Conservation (phyloP, 1,284 basidiomycete species). For the Austropuccinia psidii region DNA sequence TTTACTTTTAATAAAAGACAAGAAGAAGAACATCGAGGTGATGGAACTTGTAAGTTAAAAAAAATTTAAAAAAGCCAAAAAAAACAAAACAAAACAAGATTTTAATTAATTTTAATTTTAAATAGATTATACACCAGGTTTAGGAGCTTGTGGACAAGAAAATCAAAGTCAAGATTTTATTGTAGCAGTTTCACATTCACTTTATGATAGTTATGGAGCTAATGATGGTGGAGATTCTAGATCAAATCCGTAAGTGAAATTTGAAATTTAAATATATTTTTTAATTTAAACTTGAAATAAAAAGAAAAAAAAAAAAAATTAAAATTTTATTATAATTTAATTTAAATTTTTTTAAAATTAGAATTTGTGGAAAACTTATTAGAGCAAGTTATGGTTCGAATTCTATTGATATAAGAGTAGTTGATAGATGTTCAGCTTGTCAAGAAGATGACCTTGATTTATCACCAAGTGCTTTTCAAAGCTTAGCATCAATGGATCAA, state of each 20-base stretch:
- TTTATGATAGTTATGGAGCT: conserved; percentile 58
- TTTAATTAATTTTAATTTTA: neutral
- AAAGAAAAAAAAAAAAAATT: neutral
- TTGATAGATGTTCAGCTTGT: conserved; percentile 60
- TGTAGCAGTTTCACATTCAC: conserved; percentile 56
- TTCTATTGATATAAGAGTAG: conserved; percentile 53
- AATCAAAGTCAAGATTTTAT: conserved; percentile 57
- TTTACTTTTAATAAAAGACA: too few relatives aligned
- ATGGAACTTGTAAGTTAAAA: too few relatives aligned
- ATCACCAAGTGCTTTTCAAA: conserved; percentile 54
- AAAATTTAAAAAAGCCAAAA: too few relatives aligned
- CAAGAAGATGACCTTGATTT: conserved; percentile 53
- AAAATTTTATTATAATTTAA: neutral
- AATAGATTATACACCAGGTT: conserved; percentile 53
- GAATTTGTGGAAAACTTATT: conserved; percentile 31
- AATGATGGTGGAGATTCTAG: conserved; percentile 51
- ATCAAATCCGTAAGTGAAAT: conserved; percentile 54
- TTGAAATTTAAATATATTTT: neutral
- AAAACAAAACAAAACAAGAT: too few relatives aligned
- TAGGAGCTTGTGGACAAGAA: conserved; percentile 62
- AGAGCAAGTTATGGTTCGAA: conserved; percentile 49
- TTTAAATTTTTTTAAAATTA: neutral
- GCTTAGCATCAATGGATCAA: conserved; percentile 47
- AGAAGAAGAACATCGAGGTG: too few relatives aligned
- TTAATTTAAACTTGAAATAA: neutral